Base-by-base conservation (phyloP, 2,329 filamentous ascomycete genomes). In the Verticillium longisporum region DNA sequence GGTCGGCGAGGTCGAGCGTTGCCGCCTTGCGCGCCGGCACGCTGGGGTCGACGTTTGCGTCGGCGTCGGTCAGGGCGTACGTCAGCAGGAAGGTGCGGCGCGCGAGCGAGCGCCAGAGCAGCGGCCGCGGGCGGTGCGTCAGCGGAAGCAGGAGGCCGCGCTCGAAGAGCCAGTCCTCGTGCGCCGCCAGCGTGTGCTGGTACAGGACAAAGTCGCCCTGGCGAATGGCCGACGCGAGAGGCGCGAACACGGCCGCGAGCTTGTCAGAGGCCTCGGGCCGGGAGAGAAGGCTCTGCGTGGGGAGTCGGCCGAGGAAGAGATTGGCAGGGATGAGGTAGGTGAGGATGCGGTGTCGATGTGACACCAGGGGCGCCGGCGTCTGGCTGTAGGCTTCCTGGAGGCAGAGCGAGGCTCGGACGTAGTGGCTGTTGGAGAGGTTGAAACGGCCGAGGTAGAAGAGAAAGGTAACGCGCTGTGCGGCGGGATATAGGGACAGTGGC, bases 391-490 rank as follows among this genome's bases (percentile, higher is more conserved):
- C 91, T 32, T 88, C 82, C 69, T 96, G 85, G 6, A 97, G 79
- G 38, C 89, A 91, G 57, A 86, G 79, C 59, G 88, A 85, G 0
- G 93, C 92, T 32, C 90, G 87, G 64, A 85, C 86, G 73, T 92
- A 97, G 71, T 96, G 88, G 66, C 87, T 89, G 72, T 91, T 93
- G 65, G 90, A 87, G 72, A 96, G 92, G 70, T 93, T 87, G 75
- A 94, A 97, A 62, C 92, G 88, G 18, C 94, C 94, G 6, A 98
- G 87, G 71, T 97, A 97, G 77, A 97, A 97, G 14, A 98, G 87
- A 68, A 93, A 98, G 3, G 92, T 96, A 58, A 97, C 92, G 57
- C 92, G 86, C 71, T 98, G 91, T 6, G 89, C 84, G 26, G 91
- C 91, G 2, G 93, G 92, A 70, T 96, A 98, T 58, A 91, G 84